Conservation (phyloP, 768 basidiomycete genomes). For the Psilocybe subaeruginosa region DNA sequence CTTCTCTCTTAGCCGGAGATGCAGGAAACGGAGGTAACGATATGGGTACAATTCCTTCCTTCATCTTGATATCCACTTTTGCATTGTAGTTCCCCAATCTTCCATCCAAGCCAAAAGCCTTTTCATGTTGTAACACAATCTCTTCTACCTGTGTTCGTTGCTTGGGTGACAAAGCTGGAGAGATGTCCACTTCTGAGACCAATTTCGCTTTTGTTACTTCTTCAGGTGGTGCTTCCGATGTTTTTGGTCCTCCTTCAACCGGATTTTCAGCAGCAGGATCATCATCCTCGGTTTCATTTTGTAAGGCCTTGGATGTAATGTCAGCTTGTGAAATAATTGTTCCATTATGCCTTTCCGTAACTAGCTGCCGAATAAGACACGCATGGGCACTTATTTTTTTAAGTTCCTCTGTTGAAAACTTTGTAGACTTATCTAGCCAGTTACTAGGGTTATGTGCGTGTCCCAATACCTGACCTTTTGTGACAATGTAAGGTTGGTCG, state of each 20-base stretch:
- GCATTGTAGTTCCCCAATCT: constrained; percentile 14
- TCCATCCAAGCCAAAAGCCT: constrained; percentile 4
- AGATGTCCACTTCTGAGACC: constrained; percentile 12
- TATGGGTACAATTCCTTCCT: constrained; percentile 26
- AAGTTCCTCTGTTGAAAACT: too few relatives aligned
- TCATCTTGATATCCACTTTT: constrained; percentile 11
- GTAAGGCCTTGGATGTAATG: constrained; percentile 2
- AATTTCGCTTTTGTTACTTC: too few relatives aligned
- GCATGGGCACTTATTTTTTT: too few relatives aligned
- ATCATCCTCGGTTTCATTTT: constrained; percentile 3
- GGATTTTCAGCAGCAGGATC: constrained; percentile 19
- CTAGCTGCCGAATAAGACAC: too few relatives aligned
- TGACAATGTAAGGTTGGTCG: constrained; percentile 8
- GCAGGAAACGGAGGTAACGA: constrained; percentile 26
- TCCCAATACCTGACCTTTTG: constrained; percentile 19
- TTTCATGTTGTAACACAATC: background rate
- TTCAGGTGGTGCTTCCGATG: constrained; percentile 12
- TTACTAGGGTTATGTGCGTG: constrained; percentile 4
- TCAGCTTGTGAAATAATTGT: background rate
- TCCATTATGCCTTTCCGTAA: background rate
- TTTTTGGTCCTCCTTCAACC: constrained; percentile 34
- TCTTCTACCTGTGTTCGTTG: constrained; percentile 2
- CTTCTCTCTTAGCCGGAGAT: constrained; percentile 30
- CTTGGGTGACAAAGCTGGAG: background rate
- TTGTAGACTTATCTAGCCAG: background rate